Conservation (phyloP, 164 flowering plant species). For the Nymphaea thermarum region DNA sequence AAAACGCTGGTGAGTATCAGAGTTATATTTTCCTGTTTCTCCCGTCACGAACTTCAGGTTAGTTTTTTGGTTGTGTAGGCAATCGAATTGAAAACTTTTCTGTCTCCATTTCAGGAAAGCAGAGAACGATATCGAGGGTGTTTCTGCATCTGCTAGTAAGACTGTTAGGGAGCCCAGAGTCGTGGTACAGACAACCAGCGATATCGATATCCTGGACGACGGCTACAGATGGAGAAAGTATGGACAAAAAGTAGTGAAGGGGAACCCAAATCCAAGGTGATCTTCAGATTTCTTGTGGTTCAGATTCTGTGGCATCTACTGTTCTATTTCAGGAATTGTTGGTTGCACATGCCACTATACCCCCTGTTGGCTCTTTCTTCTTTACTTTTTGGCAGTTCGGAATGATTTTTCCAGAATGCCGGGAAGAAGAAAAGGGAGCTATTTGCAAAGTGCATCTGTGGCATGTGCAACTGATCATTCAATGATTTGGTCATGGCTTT, state of each 20-base stretch:
- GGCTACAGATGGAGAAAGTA: conserved; percentile 70
- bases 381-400: not conserved
- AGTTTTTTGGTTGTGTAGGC: not conserved
- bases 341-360: not conserved
- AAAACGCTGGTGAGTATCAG: conserved; percentile 53
- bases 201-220: conserved; percentile 68
- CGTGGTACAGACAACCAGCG: conserved; percentile 68
- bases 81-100: not conserved
- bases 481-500: too few relatives aligned
- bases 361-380: not conserved
- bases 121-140: conserved; percentile 42
- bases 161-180: conserved; percentile 71
- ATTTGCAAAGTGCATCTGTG: too few relatives aligned
- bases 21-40: not conserved
- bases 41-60: not conserved
- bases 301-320: not conserved
- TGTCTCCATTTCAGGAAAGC: conserved; percentile 26
- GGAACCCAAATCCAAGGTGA: conserved; percentile 67
- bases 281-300: not conserved
- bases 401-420: not conserved
- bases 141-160: conserved; percentile 38
- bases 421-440: too few relatives aligned
- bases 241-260: conserved; percentile 68
- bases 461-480: too few relatives aligned
- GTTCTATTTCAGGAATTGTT: not conserved